phyloP scores from a whole-genome alignment of 352 stramenopile genomes.

The Thalassiosira livingstoniorum region DNA sequence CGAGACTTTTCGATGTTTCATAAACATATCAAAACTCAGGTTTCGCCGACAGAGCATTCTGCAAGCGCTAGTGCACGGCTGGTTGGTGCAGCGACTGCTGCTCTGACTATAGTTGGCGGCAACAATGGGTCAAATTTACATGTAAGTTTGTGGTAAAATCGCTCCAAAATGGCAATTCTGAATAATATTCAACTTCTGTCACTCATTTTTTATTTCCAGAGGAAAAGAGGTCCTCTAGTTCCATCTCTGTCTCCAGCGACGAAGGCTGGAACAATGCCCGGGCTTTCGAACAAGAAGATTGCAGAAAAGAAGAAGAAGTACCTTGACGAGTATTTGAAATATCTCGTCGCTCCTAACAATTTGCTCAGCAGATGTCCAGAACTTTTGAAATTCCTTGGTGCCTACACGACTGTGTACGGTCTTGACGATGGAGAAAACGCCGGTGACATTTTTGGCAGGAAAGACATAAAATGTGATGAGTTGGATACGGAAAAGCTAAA shows the following conservation, averaged over 20 bases:
- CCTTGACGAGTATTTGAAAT: conserved; percentile 80
- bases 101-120: conserved; percentile 65
- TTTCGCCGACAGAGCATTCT: conserved; percentile 70
- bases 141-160: too few relatives aligned
- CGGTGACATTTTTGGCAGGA: conserved; percentile 58
- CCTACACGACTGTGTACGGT: conserved; percentile 63
- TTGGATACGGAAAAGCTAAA: conserved; percentile 64
- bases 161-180: too few relatives aligned
- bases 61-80: conserved; percentile 68
- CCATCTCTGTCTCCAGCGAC: conserved; percentile 79
- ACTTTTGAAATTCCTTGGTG: conserved; percentile 81
- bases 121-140: too few relatives aligned
- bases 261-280: conserved; percentile 76
- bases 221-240: conserved; percentile 72
- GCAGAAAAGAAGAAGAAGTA: conserved; percentile 77
- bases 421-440: conserved; percentile 26
- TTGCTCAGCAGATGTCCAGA: conserved; percentile 77
- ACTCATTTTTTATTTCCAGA: conserved; percentile 18
- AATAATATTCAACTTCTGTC: too few relatives aligned
- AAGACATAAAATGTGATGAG: conserved; percentile 54
- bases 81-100: conserved; percentile 74
- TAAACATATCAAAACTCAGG: conserved; percentile 84
- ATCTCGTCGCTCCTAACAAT: conserved; percentile 76
- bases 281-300: conserved; percentile 72
- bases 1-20: conserved; percentile 85